Evolutionary conservation across 2,329 filamentous ascomycete species (phyloP).

Genomic region (Cladosporium sp.): DNA sequence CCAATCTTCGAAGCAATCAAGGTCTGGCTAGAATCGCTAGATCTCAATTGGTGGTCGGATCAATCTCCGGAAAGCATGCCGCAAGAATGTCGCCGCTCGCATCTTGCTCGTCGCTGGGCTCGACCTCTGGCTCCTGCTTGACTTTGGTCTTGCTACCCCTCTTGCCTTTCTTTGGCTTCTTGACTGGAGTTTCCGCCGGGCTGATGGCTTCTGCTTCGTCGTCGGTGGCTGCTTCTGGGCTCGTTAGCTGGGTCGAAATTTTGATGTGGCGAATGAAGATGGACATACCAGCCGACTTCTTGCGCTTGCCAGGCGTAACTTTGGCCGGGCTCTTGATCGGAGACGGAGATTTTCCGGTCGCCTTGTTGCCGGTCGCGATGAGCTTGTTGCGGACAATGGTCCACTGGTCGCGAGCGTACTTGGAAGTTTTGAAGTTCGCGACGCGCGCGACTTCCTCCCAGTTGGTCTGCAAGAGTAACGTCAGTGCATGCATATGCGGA

Average conservation of each 20-base stretch:
- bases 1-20: no score
- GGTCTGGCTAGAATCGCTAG: no score
- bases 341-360: conserved; percentile 5
- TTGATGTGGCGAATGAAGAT: not conserved
- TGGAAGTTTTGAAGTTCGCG: conserved; percentile 16
- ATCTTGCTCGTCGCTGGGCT: no score
- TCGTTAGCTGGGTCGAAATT: not conserved
- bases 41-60: no score
- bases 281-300: not conserved
- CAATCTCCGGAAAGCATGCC: no score
- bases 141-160: not conserved
- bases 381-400: conserved; percentile 17
- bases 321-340: conserved; percentile 11
- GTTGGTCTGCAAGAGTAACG: conserved; percentile 14
- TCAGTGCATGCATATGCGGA: no score
- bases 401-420: conserved; percentile 21
- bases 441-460: conserved; percentile 17
- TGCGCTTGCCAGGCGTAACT: conserved; percentile 11
- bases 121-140: not conserved
- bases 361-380: conserved; percentile 5
- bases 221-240: not conserved
- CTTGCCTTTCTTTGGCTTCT: not conserved
- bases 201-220: not conserved
- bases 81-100: no score
- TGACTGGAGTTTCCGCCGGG: not conserved